These are phyloP conservation scores for Barnettozyma populi DNA, from an alignment of 805 yeast genomes.

Conservation along the genomic window DNA sequence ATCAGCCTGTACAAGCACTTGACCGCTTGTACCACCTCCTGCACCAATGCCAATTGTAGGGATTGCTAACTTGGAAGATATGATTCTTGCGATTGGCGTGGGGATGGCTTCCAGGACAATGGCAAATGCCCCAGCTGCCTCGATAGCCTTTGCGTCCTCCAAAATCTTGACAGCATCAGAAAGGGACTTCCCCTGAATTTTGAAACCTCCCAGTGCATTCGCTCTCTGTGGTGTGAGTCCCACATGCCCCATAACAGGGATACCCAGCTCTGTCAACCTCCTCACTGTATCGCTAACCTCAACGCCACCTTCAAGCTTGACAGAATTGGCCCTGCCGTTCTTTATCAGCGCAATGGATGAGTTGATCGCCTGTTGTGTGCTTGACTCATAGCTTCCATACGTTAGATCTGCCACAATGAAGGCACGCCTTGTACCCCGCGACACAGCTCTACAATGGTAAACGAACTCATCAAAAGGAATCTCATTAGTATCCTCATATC, in stretches of 20 bases:
- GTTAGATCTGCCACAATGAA: constrained; percentile 83
- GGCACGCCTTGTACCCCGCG: constrained; percentile 61
- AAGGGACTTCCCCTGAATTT: constrained; percentile 68
- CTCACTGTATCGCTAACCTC: constrained; percentile 48
- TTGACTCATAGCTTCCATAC: constrained; percentile 75
- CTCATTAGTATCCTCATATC: constrained; percentile 71
- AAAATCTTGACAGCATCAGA: constrained; percentile 50
- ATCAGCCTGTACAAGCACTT: constrained; percentile 85
- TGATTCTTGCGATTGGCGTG: constrained; percentile 53
- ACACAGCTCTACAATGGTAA: constrained; percentile 69
- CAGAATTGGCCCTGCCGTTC: constrained; percentile 53
- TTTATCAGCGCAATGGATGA: constrained; percentile 52
- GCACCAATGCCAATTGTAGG: constrained; percentile 98
- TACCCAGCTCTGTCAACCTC: constrained; percentile 60
- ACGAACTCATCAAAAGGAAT: constrained; percentile 74
- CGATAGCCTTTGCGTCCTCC: constrained; percentile 64
- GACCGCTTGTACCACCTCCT: constrained; percentile 79
- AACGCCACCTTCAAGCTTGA: constrained; percentile 81
- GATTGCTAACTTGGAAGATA: constrained; percentile 53
- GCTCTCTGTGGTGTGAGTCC: constrained; percentile 91
- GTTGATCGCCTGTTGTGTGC: constrained; percentile 55
- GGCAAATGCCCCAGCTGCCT: constrained; percentile 71
- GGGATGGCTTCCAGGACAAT: constrained; percentile 87
- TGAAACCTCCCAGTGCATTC: constrained; percentile 78
- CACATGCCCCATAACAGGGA: constrained; percentile 87